Base-by-base conservation (phyloP, 495 filamentous ascomycete genomes). In the Penicillium salamii region DNA sequence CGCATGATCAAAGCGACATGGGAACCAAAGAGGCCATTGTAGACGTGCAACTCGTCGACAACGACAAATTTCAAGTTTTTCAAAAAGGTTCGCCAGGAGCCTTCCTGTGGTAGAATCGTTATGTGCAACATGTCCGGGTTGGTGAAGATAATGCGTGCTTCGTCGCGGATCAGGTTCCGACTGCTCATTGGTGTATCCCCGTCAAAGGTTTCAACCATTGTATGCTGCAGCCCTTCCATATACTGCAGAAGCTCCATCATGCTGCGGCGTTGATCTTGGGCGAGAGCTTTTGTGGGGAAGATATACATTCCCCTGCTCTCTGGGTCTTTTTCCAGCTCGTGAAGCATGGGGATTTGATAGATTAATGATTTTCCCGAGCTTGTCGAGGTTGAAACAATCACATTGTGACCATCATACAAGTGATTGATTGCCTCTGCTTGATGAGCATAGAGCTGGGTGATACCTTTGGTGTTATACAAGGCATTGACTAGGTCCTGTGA, bases 51-150 rank as follows among this genome's bases (percentile, higher is more conserved):
- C 55, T 99, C 89, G 60, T 88, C 84, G 15, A 90, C 81, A 14
- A 97, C 91, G 5, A 99, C 93, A 59, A 87, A 97, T 50, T 83
- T 87, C 32, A 99, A 71, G 53, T 96, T 90, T 63, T 91, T 78
- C 32, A 99, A 68, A 67, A 97, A 99, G 0, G 78, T 79, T 47
- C 92, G 78, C 93, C 93, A 99, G 39, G 79, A 74, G 46, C 89
- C 85, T 67, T 99, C 93, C 54, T 96, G 87, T 1, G 93, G 91
- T 7, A 99, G 72, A 21, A 99, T 95, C 1, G 88, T 95, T 38
- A 97, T 83, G 57, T 99, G 93, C 39, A 99, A 78, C 92, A 97
- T 97, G 57, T 99, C 93, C 0, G 93, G 93, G 57, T 99, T 99
- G 7, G 93, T 99, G 63, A 99, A 97, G 48, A 99, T 92, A 51